Conservation (phyloP, 208 protist genomes). For the Naegleria lovaniensis region DNA sequence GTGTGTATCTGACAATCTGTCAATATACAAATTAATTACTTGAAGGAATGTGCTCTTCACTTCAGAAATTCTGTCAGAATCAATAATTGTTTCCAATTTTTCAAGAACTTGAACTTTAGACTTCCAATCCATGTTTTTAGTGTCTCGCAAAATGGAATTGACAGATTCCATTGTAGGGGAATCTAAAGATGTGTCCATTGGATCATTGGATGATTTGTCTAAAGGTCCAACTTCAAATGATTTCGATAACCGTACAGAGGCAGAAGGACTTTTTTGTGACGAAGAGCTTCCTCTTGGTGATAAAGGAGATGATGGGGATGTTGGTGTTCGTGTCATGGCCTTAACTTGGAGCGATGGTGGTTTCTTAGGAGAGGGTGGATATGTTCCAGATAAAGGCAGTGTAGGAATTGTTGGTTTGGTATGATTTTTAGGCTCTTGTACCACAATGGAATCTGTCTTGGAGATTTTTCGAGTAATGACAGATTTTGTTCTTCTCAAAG, state of each 20-base stretch:
- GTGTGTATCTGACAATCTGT: not conserved
- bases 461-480: not conserved
- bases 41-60: not conserved
- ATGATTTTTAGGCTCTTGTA: not conserved
- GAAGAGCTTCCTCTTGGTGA: not conserved
- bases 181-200: not conserved
- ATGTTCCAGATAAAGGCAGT: not conserved
- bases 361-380: not conserved
- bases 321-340: not conserved
- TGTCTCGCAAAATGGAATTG: not conserved
- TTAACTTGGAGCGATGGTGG: not conserved
- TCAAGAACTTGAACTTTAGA: not conserved
- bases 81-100: not conserved
- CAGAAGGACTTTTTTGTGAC: not conserved
- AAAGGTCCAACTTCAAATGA: not conserved
- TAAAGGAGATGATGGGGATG: not conserved
- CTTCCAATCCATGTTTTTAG: not conserved
- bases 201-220: not conserved
- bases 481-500: not conserved
- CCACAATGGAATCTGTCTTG: not conserved
- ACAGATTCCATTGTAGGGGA: not conserved
- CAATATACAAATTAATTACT: not conserved
- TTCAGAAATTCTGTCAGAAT: not conserved
- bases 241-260: not conserved
- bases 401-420: not conserved